Conservation (phyloP, 2,329 filamentous ascomycete genomes). For the Coniosporium tulheliwenetii region DNA sequence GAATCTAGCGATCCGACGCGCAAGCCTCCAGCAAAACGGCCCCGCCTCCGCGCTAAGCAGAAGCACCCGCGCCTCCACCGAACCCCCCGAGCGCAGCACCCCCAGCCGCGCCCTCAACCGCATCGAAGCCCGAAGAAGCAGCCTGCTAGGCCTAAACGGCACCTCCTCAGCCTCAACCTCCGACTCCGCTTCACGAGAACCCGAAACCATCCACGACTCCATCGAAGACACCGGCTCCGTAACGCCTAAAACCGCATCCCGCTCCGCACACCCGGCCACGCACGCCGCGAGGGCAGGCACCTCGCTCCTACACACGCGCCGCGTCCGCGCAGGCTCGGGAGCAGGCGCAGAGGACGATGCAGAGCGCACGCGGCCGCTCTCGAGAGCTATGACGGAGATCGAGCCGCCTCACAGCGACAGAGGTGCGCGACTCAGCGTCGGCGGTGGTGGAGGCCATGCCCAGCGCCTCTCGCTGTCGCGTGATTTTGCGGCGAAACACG, state of each 20-base stretch:
- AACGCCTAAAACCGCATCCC: no score
- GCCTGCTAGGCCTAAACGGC: constrained; percentile 13
- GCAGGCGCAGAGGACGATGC: not conserved
- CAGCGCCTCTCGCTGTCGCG: not conserved
- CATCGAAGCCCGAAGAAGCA: constrained; percentile 28
- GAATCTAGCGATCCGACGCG: not conserved
- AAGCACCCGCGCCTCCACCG: constrained; percentile 1
- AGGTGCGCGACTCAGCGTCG: not conserved
- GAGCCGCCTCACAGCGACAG: not conserved
- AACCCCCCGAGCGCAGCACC: constrained; percentile 1
- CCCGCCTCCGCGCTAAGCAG: not conserved
- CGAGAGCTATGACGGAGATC: not conserved
- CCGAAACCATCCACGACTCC: not conserved
- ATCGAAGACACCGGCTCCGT: not conserved
- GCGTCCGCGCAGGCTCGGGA: not conserved
- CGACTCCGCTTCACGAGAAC: not conserved
- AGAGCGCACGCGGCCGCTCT: not conserved
- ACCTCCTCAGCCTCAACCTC: not conserved
- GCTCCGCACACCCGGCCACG: not conserved
- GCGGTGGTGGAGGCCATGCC: not conserved
- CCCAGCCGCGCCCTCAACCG: constrained; percentile 10
- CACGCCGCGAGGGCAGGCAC: not conserved
- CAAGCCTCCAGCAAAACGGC: not conserved
- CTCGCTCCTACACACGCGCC: not conserved
- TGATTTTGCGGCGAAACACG: not conserved